Conservation (phyloP, 2,329 filamentous ascomycete species). For the Magnaporthiopsis poae region DNA sequence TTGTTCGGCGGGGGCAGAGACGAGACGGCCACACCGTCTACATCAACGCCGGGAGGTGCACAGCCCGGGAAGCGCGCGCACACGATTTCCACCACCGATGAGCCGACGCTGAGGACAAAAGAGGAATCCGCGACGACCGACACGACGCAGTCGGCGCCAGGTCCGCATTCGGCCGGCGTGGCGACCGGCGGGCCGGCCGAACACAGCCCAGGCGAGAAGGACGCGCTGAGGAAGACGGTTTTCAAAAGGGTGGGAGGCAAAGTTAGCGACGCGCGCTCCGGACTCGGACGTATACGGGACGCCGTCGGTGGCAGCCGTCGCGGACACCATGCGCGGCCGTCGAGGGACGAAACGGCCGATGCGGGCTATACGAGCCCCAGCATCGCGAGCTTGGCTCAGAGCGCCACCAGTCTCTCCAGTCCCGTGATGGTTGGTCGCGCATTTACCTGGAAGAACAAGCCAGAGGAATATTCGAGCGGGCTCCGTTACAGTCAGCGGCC, state of each 20-base stretch:
- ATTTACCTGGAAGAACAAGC: conserved; percentile 57
- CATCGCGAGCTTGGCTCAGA: conserved; percentile 26
- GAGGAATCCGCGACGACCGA: conserved; percentile 4
- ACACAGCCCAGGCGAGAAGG: conserved; percentile 23
- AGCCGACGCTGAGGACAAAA: conserved; percentile 15
- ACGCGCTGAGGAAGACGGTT: conserved; percentile 53
- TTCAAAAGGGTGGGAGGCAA: conserved; percentile 73
- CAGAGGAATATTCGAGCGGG: conserved; percentile 44
- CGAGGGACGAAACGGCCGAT: conserved; percentile 41
- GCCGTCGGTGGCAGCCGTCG: conserved; percentile 54
- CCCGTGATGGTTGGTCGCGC: conserved; percentile 36
- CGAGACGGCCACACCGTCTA: conserved; percentile 26
- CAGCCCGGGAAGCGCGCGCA: conserved; percentile 1
- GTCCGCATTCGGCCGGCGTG: conserved; percentile 34
- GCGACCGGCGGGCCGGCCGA: conserved; percentile 18
- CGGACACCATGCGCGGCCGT: conserved; percentile 45
- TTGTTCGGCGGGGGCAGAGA: conserved; percentile 43
- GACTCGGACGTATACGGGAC: conserved; percentile 76
- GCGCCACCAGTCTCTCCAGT: conserved; percentile 26
- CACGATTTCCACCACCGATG: conserved; percentile 23
- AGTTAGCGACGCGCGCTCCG: conserved; percentile 70
- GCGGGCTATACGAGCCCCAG: conserved; percentile 22
- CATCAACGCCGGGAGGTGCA: not conserved
- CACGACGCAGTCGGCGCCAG: conserved; percentile 38
- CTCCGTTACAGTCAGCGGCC: conserved; percentile 24